Percentiles rank a stretch among this genome's conserved stretches.
These are phyloP conservation scores for Crotalaria pallida DNA, from an alignment of 306 rosid genomes.

Conservation along the genomic window DNA sequence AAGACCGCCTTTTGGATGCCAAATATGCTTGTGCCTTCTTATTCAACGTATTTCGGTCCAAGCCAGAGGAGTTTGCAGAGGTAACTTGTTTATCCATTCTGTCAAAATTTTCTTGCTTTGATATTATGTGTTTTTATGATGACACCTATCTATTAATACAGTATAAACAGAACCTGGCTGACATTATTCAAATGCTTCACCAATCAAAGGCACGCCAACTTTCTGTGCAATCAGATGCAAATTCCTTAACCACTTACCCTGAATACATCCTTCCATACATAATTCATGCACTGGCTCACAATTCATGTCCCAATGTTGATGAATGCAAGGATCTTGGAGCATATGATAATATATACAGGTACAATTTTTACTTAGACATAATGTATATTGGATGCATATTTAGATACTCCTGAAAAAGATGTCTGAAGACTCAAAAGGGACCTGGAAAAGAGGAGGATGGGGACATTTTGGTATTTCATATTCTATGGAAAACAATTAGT, in stretches of 20 bases:
- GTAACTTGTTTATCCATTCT: slow-evolving; percentile 36
- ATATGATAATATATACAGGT: slow-evolving; percentile 78
- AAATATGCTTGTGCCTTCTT: slow-evolving; percentile 88
- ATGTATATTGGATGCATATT: not conserved
- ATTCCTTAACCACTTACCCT: slow-evolving; percentile 63
- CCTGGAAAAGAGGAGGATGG: not conserved
- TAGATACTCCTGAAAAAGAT: not conserved
- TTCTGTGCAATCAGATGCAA: slow-evolving; percentile 61
- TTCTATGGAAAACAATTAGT: not conserved
- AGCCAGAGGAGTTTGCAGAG: slow-evolving; percentile 67
- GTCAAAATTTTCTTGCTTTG: slow-evolving; percentile 11
- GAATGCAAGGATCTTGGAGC: slow-evolving; percentile 83
- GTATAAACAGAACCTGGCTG: slow-evolving; percentile 76
- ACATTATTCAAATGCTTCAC: slow-evolving; percentile 86
- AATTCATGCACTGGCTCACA: slow-evolving; percentile 86
- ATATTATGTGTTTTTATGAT: slow-evolving; percentile 18
- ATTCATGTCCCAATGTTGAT: slow-evolving; percentile 77
- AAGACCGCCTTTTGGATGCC: slow-evolving; percentile 86
- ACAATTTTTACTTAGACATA: slow-evolving; percentile 12
- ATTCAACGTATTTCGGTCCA: slow-evolving; percentile 49
- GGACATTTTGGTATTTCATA: not conserved
- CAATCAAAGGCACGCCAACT: slow-evolving; percentile 70
- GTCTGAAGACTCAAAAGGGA: not conserved
- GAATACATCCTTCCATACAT: slow-evolving; percentile 78
- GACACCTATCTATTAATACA: slow-evolving; percentile 34